A percentile compares a stretch with the other conserved stretches of the same genome.
Conservation (phyloP, 805 yeast genomes). For the Ogataea minuta region DNA sequence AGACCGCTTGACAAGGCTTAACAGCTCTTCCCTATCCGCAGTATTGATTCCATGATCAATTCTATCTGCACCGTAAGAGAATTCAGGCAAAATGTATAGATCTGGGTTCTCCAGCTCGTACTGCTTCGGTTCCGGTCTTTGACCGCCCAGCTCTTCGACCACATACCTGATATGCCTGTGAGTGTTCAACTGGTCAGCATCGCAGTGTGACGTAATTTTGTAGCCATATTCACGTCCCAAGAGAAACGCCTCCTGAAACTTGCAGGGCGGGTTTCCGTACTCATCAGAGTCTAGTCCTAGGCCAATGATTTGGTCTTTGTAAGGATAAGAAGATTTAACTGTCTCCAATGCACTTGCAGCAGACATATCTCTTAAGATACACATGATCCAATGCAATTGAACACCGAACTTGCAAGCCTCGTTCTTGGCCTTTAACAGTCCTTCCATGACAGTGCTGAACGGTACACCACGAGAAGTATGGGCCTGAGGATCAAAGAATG, state of each 20-base stretch:
- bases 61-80: slow-evolving; percentile 34
- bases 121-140: slow-evolving; percentile 22
- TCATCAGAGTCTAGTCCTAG: slow-evolving; percentile 46
- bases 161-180: slow-evolving; percentile 35
- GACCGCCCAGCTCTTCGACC: slow-evolving; percentile 19
- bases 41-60: slow-evolving; percentile 47
- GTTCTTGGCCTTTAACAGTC: slow-evolving; percentile 40
- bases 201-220: slow-evolving; percentile 42
- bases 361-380: slow-evolving; percentile 45
- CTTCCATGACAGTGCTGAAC: slow-evolving; percentile 38
- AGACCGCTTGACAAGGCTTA: slow-evolving; percentile 35
- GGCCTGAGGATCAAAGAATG: slow-evolving; percentile 48
- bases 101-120: slow-evolving; percentile 33
- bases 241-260: slow-evolving; percentile 40
- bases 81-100: slow-evolving; percentile 12
- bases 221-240: slow-evolving; percentile 35
- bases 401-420: slow-evolving; percentile 40
- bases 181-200: slow-evolving; percentile 47
- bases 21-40: slow-evolving; percentile 33
- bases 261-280: slow-evolving; percentile 42
- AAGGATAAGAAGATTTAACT: slow-evolving; percentile 33
- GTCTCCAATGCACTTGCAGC: slow-evolving; percentile 39
- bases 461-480: slow-evolving; percentile 43
- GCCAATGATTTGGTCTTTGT: slow-evolving; percentile 39
- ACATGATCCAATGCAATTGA: slow-evolving; percentile 43